These are phyloP conservation scores for Xylaria digitata DNA, from an alignment of 2,329 filamentous ascomycete species.

Conservation along the genomic window DNA sequence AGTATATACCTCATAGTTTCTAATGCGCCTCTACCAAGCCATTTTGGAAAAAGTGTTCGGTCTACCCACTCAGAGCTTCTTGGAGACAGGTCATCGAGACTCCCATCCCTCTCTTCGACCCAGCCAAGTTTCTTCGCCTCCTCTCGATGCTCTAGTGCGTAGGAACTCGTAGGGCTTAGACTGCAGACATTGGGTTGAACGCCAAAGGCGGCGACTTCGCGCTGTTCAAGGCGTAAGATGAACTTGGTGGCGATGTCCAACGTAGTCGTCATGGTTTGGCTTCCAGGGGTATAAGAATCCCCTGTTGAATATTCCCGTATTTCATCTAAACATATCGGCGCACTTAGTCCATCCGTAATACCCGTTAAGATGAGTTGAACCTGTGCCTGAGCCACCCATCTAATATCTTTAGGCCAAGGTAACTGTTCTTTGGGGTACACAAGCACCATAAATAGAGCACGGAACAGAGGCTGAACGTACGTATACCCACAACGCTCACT, in stretches of 20 bases:
- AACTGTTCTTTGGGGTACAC: slow-evolving; percentile 8
- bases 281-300: slow-evolving; percentile 18
- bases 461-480: slow-evolving; percentile 19
- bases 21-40: slow-evolving; percentile 10
- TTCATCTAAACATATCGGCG: slow-evolving; percentile 21
- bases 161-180: background rate
- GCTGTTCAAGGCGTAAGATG: slow-evolving; percentile 17
- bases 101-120: slow-evolving; percentile 16
- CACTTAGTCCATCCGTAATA: slow-evolving; percentile 22
- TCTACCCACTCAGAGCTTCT: slow-evolving; percentile 18
- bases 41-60: slow-evolving; percentile 14
- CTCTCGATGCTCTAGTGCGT: background rate
- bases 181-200: slow-evolving; percentile 4
- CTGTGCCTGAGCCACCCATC: slow-evolving; percentile 13
- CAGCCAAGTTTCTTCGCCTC: slow-evolving; percentile 21
- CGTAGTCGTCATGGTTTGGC: slow-evolving; percentile 17
- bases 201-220: slow-evolving; percentile 21
- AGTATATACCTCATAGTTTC: background rate
- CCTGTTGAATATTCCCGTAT: slow-evolving; percentile 9
- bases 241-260: slow-evolving; percentile 5
- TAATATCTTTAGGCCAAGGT: slow-evolving; percentile 2
- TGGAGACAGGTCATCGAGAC: slow-evolving; percentile 19
- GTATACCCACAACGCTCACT: background rate
- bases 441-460: slow-evolving; percentile 25
- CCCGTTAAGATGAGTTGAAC: slow-evolving; percentile 17